A percentile compares a stretch with the other conserved stretches of the same genome.
Evolutionary conservation across 306 rosid genomes (phyloP).

Genomic region (Sechiopsis laciniata): DNA sequence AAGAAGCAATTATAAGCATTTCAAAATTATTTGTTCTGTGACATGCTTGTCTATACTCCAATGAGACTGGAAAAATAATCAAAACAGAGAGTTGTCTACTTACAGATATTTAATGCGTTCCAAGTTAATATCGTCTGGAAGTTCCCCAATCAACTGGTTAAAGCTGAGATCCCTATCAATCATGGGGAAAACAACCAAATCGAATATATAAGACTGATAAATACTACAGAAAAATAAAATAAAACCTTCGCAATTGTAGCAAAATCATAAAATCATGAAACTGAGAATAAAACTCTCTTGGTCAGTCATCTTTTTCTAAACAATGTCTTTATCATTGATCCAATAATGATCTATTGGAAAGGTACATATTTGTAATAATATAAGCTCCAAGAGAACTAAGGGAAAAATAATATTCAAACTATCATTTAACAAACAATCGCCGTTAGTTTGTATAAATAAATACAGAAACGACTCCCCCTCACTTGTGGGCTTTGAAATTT

Average conservation of each 20-base stretch:
- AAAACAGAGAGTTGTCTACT: conserved; percentile 31
- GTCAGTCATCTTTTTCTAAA: not conserved
- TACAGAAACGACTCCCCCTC: too few relatives aligned
- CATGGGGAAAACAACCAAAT: not conserved
- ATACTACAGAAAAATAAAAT: not conserved
- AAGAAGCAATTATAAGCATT: not conserved
- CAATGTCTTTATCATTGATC: not conserved
- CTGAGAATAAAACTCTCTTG: not conserved
- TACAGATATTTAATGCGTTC: conserved; percentile 51
- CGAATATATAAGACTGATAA: not conserved
- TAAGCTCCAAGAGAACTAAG: not conserved
- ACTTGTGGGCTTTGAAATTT: too few relatives aligned
- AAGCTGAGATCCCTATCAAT: conserved; percentile 71
- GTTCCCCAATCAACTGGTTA: conserved; percentile 66
- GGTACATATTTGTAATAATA: not conserved
- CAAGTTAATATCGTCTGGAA: conserved; percentile 38
- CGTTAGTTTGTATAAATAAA: not conserved
- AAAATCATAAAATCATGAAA: too few relatives aligned
- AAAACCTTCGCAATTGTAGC: not conserved
- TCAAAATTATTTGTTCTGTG: not conserved
- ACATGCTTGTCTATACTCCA: not conserved
- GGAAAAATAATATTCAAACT: not conserved
- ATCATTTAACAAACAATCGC: not conserved
- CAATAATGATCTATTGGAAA: not conserved
- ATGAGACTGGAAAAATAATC: conserved; percentile 14